phyloP scores from a whole-genome alignment of 352 stramenopile genomes.

The Thalassiosira exigua region DNA sequence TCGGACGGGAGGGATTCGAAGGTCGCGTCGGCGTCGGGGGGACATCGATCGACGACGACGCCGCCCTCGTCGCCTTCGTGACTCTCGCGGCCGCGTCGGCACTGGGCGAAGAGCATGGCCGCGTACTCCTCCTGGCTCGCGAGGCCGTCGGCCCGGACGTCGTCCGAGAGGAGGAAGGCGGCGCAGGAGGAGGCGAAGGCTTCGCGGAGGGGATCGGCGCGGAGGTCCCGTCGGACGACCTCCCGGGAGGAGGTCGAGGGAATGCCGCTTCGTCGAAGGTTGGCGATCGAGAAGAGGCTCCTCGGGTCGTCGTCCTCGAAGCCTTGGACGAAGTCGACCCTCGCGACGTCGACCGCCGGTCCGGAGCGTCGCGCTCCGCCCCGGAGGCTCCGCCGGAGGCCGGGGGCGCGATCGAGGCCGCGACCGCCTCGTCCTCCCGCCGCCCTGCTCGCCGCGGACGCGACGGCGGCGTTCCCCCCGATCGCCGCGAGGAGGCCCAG shows the following conservation, averaged over 20 bases:
- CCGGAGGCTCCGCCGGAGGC: background rate
- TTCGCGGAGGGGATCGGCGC: background rate
- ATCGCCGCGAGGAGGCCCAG: no score
- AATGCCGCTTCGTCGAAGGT: no score
- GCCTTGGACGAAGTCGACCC: background rate
- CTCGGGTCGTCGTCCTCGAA: no score
- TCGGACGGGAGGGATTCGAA: slow-evolving; percentile 37
- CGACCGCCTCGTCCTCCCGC: no score
- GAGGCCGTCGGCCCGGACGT: slow-evolving; percentile 2
- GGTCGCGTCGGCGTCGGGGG: background rate
- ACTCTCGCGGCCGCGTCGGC: no score
- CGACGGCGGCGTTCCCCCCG: no score
- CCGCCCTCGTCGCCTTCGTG: background rate
- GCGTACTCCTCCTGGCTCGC: slow-evolving; percentile 20
- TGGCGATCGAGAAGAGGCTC: no score
- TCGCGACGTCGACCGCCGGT: background rate
- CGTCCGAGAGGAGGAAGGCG: background rate
- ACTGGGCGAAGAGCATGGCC: background rate
- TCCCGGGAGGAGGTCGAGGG: background rate
- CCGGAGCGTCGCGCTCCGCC: no score
- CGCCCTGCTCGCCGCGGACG: no score
- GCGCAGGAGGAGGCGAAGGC: slow-evolving; percentile 8
- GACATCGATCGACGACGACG: slow-evolving; percentile 11
- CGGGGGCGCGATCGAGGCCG: background rate
- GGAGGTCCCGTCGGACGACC: background rate